A percentile compares a stretch with the other conserved stretches of the same genome.
Conservation (phyloP, 371 early-diverging fungal species). For the Rhizopus delemar region DNA sequence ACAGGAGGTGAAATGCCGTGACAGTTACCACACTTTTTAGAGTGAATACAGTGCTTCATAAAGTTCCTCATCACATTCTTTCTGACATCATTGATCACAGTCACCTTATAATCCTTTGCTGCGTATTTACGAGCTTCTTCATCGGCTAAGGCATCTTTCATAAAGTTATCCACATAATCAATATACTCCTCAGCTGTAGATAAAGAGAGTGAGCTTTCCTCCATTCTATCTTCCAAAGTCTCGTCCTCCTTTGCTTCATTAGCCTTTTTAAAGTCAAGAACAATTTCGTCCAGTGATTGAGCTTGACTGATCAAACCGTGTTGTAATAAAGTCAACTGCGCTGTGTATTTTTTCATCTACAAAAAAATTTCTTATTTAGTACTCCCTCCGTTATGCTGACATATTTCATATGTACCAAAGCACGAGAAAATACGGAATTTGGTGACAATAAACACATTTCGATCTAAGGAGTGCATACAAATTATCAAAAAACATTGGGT, state of each 20-base stretch:
- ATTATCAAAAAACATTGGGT: slow-evolving; percentile 91
- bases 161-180: slow-evolving; percentile 49
- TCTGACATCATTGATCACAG: slow-evolving; percentile 74
- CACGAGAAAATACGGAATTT: slow-evolving; percentile 73
- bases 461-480: slow-evolving; percentile 86
- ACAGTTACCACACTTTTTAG: slow-evolving; percentile 81
- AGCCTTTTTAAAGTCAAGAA: slow-evolving; percentile 44
- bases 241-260: slow-evolving; percentile 67
- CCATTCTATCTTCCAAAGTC: slow-evolving; percentile 46
- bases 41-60: slow-evolving; percentile 56
- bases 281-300: slow-evolving; percentile 68
- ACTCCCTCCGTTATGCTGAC: background rate
- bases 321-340: slow-evolving; percentile 74
- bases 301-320: slow-evolving; percentile 83
- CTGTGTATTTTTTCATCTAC: slow-evolving; percentile 51
- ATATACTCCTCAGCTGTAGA: slow-evolving; percentile 59
- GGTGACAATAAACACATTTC: slow-evolving; percentile 90
- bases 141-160: slow-evolving; percentile 36
- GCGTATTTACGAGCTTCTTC: slow-evolving; percentile 35
- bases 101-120: slow-evolving; percentile 64
- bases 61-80: slow-evolving; percentile 78
- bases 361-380: background rate
- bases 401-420: slow-evolving; percentile 48
- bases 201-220: slow-evolving; percentile 51
- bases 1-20: slow-evolving; percentile 76